phyloP scores from a whole-genome alignment of 306 rosid species.

The Quercus variabilis region DNA sequence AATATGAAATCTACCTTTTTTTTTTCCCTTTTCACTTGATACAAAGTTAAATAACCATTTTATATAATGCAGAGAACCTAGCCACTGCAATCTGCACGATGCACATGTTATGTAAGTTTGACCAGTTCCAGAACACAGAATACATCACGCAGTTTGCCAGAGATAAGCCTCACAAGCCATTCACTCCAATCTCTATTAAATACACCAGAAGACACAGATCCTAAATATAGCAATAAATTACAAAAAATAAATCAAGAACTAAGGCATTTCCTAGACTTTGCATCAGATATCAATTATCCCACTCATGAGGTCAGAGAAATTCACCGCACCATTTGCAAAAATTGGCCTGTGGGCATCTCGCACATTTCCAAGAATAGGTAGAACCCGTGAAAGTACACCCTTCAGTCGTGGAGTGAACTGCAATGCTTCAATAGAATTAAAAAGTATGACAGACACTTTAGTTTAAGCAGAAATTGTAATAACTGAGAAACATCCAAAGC shows the following conservation, averaged over 20 bases:
- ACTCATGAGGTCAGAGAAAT: conserved; percentile 21
- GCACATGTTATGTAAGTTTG: background rate
- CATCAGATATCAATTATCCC: conserved; percentile 17
- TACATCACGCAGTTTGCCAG: conserved; percentile 2
- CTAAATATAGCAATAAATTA: background rate
- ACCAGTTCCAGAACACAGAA: conserved; percentile 17
- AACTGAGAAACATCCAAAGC: background rate
- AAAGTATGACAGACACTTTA: conserved; percentile 25
- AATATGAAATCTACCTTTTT: background rate
- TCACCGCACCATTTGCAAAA: conserved; percentile 79
- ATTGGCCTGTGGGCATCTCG: conserved; percentile 79
- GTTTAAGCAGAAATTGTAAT: conserved; percentile 12
- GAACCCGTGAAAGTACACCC: conserved; percentile 88
- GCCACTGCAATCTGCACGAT: background rate
- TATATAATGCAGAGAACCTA: conserved; percentile 12
- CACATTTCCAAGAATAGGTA: conserved; percentile 94
- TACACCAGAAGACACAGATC: background rate
- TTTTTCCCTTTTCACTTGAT: background rate
- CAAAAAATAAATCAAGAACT: background rate
- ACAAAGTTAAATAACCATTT: background rate
- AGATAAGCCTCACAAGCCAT: background rate
- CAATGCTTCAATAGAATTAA: conserved; percentile 55
- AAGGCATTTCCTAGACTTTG: background rate
- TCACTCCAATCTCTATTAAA: background rate
- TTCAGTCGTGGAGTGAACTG: conserved; percentile 89